Evolutionary conservation across 345 rosid genomes (phyloP).

Genomic region (Hypericum perforatum): DNA sequence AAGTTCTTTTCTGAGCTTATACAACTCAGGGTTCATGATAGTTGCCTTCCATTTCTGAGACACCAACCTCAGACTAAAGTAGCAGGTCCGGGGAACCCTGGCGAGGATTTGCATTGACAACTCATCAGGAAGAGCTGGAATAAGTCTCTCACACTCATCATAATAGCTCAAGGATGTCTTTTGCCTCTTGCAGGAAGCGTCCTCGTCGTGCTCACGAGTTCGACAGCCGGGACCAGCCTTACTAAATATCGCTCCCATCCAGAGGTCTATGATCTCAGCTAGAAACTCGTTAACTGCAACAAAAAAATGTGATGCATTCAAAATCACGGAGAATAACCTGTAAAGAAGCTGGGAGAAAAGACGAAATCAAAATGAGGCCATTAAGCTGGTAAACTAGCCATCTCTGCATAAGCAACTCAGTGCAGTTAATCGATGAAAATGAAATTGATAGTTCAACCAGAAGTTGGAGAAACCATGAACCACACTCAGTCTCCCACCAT

Average conservation of each 20-base stretch:
- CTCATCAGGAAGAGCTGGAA: constrained; percentile 83
- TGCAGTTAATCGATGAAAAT: no score
- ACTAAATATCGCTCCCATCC: constrained; percentile 47
- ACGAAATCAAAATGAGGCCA: no score
- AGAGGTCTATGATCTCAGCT: constrained; percentile 7
- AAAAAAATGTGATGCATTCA: no score
- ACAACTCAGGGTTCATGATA: constrained; percentile 42
- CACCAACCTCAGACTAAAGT: constrained; percentile 46
- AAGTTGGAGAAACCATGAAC: no score
- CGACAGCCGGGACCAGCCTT: constrained; percentile 27
- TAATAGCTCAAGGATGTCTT: constrained; percentile 14
- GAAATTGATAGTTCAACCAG: no score
- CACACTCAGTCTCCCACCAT: no score
- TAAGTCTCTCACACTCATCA: constrained; percentile 46
- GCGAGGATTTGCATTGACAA: constrained; percentile 77
- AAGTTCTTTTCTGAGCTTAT: constrained; percentile 57
- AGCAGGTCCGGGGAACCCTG: constrained; percentile 58
- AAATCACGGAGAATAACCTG: no score
- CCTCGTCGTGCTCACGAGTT: constrained; percentile 17
- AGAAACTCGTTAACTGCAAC: no score
- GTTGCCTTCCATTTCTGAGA: constrained; percentile 63
- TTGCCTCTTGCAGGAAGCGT: constrained; percentile 39
- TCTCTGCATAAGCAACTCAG: no score
- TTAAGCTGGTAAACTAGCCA: no score
- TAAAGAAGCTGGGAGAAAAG: no score